Evolutionary conservation across 1,284 basidiomycete genomes (phyloP).

Genomic region (Ustilago vetiveriae): DNA sequence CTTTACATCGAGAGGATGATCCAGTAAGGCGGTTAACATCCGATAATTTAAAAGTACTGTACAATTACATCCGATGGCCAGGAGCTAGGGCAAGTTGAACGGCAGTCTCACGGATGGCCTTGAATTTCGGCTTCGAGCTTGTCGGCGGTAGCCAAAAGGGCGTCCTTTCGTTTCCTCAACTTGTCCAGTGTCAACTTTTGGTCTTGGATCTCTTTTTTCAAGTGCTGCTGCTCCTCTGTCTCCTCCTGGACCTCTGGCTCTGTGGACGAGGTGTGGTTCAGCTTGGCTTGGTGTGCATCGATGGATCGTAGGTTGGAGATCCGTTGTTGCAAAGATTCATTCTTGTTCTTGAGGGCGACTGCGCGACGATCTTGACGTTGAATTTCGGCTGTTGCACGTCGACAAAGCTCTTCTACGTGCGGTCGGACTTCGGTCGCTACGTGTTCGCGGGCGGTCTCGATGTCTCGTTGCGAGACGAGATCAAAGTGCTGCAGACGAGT

Average conservation of each 20-base stretch:
- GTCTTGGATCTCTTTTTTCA: constrained; percentile 8
- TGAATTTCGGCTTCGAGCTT: constrained; percentile 18
- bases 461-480: constrained; percentile 40
- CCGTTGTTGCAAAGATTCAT: constrained; percentile 31
- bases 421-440: constrained; percentile 42
- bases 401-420: constrained; percentile 40
- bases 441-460: constrained; percentile 32
- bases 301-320: constrained; percentile 33
- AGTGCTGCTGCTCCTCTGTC: background rate
- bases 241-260: background rate
- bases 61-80: too few relatives aligned
- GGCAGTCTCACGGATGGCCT: background rate
- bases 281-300: constrained; percentile 33
- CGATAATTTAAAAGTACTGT: too few relatives aligned
- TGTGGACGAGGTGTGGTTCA: constrained; percentile 5
- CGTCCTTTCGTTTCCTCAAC: constrained; percentile 15
- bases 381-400: constrained; percentile 28
- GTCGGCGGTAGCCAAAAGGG: constrained; percentile 22
- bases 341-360: constrained; percentile 30
- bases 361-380: constrained; percentile 34
- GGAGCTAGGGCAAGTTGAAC: constrained; percentile 3
- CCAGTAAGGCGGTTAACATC: too few relatives aligned
- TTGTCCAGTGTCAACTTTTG: constrained; percentile 2
- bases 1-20: too few relatives aligned
- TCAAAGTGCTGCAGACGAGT: constrained; percentile 26